Base-by-base conservation (phyloP, 805 yeast species). In the Hermanozyma aechmeae region DNA sequence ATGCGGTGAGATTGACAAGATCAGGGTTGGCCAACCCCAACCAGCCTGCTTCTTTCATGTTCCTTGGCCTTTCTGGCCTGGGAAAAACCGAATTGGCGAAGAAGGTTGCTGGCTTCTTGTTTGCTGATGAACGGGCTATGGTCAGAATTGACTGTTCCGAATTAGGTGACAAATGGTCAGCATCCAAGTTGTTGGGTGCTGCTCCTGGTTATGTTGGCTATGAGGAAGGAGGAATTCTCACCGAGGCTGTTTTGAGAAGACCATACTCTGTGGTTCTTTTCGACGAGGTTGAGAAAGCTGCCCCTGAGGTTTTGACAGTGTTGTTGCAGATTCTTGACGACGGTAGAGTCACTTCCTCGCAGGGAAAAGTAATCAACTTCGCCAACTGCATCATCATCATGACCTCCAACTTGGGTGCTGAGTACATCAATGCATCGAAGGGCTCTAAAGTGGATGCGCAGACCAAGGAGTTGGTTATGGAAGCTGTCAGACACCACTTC, bases 11-110 rank as follows among this genome's bases (percentile, higher is more conserved):
- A 58, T 69, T 92, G 45, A 76, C 84, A 12, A 75, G 98, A 53
- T 87, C 97, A 8, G 98, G 98, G 13, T 69, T 92, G 40, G 82
- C 96, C 15, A 92, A 92, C 55, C 98, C 98, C 31, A 73, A 86
- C 56, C 95, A 93, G 42, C 98, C 98, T 5, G 85, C 97, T 1
- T 83, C 95, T 10, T 92, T 92, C 71, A 51, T 92, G 50, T 92
- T 92, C 71, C 65, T 93, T 37, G 98, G 98, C 35, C 71, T 89
- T 35, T 83, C 95, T 3, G 98, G 98, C 46, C 85, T 96, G 5
- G 98, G 98, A 73, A 92, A 92, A 69, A 92, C 98, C 6, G 97
- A 92, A 57, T 68, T 92, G 44, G 97, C 98, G 15, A 92, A 92
- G 73, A 92, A 87, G 48, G 71, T 92, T 15, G 97, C 98, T 8